phyloP scores from a whole-genome alignment of 345 rosid genomes.

The Syzygium aqueum region DNA sequence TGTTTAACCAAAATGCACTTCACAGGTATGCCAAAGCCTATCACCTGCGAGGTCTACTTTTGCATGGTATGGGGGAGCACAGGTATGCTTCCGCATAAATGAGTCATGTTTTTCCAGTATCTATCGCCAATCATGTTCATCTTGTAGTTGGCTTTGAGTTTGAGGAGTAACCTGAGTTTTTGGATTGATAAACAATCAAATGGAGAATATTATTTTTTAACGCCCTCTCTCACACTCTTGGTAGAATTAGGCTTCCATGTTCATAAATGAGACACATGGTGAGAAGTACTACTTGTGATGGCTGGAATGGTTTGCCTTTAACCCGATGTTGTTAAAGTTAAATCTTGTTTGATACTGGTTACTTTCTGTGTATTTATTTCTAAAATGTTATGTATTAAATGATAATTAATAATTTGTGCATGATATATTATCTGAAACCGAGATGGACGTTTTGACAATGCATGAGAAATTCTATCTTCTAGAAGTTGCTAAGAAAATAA shows the following conservation, averaged over 20 bases:
- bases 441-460: not conserved
- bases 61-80: slow-evolving; percentile 89
- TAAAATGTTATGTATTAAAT: not conserved
- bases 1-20: not conserved
- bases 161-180: not conserved
- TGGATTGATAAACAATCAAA: not conserved
- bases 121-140: not conserved
- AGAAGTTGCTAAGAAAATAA: not conserved
- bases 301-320: not conserved
- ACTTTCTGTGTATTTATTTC: not conserved
- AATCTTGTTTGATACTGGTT: not conserved
- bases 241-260: not conserved
- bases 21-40: slow-evolving; percentile 75
- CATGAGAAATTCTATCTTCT: not conserved
- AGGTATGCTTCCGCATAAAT: slow-evolving; percentile 29
- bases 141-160: not conserved
- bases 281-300: not conserved
- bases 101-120: not conserved
- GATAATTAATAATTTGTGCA: not conserved
- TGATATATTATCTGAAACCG: not conserved
- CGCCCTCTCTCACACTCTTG: not conserved
- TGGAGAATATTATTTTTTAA: not conserved
- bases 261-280: not conserved
- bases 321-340: not conserved
- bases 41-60: slow-evolving; percentile 73